phyloP scores from a whole-genome alignment of 352 stramenopile genomes.

The Pythium aristosporum region DNA sequence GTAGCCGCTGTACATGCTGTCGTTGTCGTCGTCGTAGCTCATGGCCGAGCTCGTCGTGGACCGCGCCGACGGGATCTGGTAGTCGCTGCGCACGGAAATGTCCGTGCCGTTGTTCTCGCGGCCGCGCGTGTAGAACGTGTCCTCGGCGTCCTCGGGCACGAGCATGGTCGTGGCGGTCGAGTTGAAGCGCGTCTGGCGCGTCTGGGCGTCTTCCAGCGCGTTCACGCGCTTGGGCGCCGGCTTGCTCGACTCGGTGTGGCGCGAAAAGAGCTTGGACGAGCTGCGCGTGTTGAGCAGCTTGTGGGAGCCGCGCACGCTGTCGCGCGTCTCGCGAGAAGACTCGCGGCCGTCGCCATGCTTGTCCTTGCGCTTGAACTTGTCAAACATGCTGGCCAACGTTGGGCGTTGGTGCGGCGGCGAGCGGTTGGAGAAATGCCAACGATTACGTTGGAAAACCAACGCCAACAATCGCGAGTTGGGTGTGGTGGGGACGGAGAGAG shows the following conservation, averaged over 20 bases:
- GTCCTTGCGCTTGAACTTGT: slow-evolving; percentile 60
- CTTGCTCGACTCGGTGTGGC: slow-evolving; percentile 19
- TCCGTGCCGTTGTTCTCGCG: slow-evolving; percentile 22
- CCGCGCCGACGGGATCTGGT: slow-evolving; percentile 19
- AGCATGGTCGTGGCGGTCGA: slow-evolving; percentile 34
- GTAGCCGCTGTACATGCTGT: slow-evolving; percentile 19
- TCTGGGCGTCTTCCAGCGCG: slow-evolving; percentile 17
- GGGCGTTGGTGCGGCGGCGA: background rate
- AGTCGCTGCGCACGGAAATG: slow-evolving; percentile 13
- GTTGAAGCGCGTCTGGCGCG: slow-evolving; percentile 24
- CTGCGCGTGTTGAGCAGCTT: slow-evolving; percentile 32
- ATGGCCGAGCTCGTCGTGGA: slow-evolving; percentile 25
- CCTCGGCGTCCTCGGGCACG: slow-evolving; percentile 63
- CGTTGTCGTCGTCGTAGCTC: slow-evolving; percentile 29
- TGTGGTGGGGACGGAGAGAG: background rate
- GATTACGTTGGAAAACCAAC: background rate
- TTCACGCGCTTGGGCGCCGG: slow-evolving; percentile 18
- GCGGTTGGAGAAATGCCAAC: slow-evolving; percentile 8
- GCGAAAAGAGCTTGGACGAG: slow-evolving; percentile 28
- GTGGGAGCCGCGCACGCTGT: slow-evolving; percentile 35
- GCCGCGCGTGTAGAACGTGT: slow-evolving; percentile 47
- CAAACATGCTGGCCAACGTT: slow-evolving; percentile 35
- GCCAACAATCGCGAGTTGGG: background rate
- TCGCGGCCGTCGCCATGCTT: slow-evolving; percentile 38
- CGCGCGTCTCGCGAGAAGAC: background rate